phyloP scores from a whole-genome alignment of 108 stramenopile species.

The Cyclotella kingstonii region DNA sequence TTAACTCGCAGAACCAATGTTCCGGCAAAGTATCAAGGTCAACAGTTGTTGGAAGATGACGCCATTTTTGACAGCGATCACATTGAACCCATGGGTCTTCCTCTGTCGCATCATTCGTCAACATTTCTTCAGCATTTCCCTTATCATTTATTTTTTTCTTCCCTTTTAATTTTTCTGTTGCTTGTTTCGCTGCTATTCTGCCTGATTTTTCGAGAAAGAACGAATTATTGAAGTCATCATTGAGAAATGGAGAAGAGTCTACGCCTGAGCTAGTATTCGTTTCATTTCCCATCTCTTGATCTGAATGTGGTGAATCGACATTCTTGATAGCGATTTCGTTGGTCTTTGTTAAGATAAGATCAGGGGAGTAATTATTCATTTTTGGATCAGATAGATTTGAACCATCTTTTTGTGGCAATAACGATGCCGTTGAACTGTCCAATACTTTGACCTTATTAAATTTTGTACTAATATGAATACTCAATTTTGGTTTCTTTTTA shows the following conservation, averaged over 20 bases:
- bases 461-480: conserved; percentile 40
- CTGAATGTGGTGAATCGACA: background rate
- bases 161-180: conserved; percentile 57
- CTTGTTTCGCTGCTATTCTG: conserved; percentile 64
- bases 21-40: conserved; percentile 67
- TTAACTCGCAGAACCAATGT: conserved; percentile 86
- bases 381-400: background rate
- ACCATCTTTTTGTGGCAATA: background rate
- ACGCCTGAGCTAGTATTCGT: background rate
- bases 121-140: conserved; percentile 35
- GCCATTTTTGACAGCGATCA: conserved; percentile 86
- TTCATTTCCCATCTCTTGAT: background rate
- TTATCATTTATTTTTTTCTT: conserved; percentile 32
- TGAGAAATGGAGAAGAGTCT: conserved; percentile 3
- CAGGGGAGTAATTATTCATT: no score
- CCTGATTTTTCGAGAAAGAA: conserved; percentile 48
- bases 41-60: conserved; percentile 66
- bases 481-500: conserved; percentile 39
- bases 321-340: no score
- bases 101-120: conserved; percentile 10
- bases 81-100: conserved; percentile 87
- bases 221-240: conserved; percentile 13
- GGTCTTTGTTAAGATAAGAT: no score
- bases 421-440: conserved; percentile 4
- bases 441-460: conserved; percentile 3